Evolutionary conservation across 2,329 filamentous ascomycete genomes (phyloP), one percentile per base, ranked within the genome.

Genomic region (Fusarium sp.): DNA sequence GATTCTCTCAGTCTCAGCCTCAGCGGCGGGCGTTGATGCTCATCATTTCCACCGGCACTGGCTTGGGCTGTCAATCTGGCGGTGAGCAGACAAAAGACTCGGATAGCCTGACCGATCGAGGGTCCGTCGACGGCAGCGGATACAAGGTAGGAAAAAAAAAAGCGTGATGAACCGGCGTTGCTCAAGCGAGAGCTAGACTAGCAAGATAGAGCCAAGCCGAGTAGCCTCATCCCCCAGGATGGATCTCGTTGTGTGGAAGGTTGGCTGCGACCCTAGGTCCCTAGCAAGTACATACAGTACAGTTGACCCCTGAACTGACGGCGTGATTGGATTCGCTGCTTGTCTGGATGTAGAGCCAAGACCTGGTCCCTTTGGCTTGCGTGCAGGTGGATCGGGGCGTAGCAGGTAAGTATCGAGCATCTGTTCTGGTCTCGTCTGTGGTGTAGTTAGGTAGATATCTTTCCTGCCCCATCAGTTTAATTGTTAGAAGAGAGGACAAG

Each of bases 371-470:
- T 71, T 57, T 62, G 67, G 59, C 61, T 70, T 72, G 61, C 59
- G 50, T 70, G 58, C 56, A 69, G 62, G 70, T 73, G 70, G 70
- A 73, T 67, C 67, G 46, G 62, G 64, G 63, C 58, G 64, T 56
- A 56, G 63, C 67, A 61, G 53, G 34, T 56, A 58, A 55, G 34
- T 56, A 56, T 65, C 50, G 47, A 45, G 46, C 23, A 45, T 54
- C 38, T 34, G 30, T 40, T 48, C 43, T 56, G 50, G 54, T 45
- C 40, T 56, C 44, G 44, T 19, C 34, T n/a, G 34, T 32, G 28
- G 14, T 32, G 24, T 26, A 26, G 24, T 9, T 28, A 28, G 23
- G 26, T 15, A 32, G 28, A 14, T 15, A 32, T 66, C 26, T 60
- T 64, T 45, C 52, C 49, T 62, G 26, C 51, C 54, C 42, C 56